phyloP scores from a whole-genome alignment of 2,329 filamentous ascomycete species.

The Blastomyces parvus region DNA sequence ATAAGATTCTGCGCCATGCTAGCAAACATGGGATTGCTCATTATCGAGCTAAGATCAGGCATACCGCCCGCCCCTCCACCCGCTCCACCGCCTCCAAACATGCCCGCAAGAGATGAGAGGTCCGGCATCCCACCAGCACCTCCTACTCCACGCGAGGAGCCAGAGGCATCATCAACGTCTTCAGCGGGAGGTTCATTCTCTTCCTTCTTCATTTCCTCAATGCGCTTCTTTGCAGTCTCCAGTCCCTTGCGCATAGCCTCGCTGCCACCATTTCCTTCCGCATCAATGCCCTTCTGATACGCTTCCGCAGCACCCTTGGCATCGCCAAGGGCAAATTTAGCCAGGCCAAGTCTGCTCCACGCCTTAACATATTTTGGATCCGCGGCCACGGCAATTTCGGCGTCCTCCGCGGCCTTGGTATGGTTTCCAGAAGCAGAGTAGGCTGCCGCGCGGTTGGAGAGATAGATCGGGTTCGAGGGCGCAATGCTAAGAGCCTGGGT shows the following conservation, averaged over 20 bases:
- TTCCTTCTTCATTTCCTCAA: slow-evolving; percentile 63
- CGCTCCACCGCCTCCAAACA: slow-evolving; percentile 57
- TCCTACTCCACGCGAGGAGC: slow-evolving; percentile 32
- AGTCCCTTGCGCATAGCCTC: slow-evolving; percentile 96
- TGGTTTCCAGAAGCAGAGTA: slow-evolving; percentile 80
- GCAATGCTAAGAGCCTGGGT: slow-evolving; percentile 72
- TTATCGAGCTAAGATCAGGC: slow-evolving; percentile 77
- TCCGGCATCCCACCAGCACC: slow-evolving; percentile 59
- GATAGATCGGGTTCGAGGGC: slow-evolving; percentile 86
- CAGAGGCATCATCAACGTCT: slow-evolving; percentile 42
- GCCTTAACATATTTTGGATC: slow-evolving; percentile 96
- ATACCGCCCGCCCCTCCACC: slow-evolving; percentile 64
- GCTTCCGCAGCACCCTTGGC: slow-evolving; percentile 88
- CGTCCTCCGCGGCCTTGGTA: slow-evolving; percentile 72
- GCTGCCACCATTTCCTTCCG: slow-evolving; percentile 86
- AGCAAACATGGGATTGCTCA: slow-evolving; percentile 98
- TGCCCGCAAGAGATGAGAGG: slow-evolving; percentile 58
- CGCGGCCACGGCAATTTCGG: slow-evolving; percentile 76
- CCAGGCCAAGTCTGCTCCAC: slow-evolving; percentile 87
- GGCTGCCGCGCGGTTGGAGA: slow-evolving; percentile 93
- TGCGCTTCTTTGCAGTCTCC: slow-evolving; percentile 81
- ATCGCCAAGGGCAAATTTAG: slow-evolving; percentile 83
- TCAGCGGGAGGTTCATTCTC: slow-evolving; percentile 44
- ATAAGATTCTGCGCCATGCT: slow-evolving; percentile 96
- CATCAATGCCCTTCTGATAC: slow-evolving; percentile 83